phyloP scores from a whole-genome alignment of 164 flowering plant species.

The Nymphaea colorata region DNA sequence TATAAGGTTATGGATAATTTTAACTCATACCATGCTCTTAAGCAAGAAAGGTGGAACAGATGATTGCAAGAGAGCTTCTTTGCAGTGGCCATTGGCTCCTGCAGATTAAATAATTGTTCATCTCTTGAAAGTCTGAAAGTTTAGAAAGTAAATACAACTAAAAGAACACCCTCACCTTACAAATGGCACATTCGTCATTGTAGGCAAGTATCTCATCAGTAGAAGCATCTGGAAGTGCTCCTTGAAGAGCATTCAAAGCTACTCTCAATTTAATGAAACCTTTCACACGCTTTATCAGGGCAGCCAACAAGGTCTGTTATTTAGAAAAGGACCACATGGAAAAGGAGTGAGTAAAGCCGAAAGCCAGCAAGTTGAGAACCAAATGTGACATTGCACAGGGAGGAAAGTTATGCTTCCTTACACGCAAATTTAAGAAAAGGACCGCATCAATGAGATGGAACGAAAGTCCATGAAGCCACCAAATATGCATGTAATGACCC shows the following conservation, averaged over 20 bases:
- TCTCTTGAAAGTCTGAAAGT: neutral
- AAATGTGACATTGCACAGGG: neutral
- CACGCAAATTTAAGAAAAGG: conserved; percentile 80
- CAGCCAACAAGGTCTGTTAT: conserved; percentile 74
- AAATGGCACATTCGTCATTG: conserved; percentile 96
- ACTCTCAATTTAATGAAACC: conserved; percentile 63
- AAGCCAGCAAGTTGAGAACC: neutral
- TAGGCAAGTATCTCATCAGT: conserved; percentile 71
- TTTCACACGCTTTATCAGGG: conserved; percentile 60
- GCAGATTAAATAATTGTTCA: conserved; percentile 13
- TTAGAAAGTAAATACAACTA: neutral
- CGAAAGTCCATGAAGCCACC: conserved; percentile 99
- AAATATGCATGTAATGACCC: conserved; percentile 75
- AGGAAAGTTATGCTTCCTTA: conserved; percentile 16
- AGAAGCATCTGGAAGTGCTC: conserved; percentile 95
- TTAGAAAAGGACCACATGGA: neutral
- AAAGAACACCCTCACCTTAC: conserved; percentile 50
- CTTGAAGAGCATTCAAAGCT: conserved; percentile 76
- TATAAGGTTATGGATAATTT: neutral
- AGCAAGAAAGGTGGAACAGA: conserved; percentile 93
- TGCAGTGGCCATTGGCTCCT: conserved; percentile 99
- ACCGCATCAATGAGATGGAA: conserved; percentile 89
- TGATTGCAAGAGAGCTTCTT: conserved; percentile 84
- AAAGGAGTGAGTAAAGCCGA: neutral
- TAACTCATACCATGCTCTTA: conserved; percentile 81